Conservation (phyloP, 2,329 filamentous ascomycete species). For the Sodiomyces alkalinus region DNA sequence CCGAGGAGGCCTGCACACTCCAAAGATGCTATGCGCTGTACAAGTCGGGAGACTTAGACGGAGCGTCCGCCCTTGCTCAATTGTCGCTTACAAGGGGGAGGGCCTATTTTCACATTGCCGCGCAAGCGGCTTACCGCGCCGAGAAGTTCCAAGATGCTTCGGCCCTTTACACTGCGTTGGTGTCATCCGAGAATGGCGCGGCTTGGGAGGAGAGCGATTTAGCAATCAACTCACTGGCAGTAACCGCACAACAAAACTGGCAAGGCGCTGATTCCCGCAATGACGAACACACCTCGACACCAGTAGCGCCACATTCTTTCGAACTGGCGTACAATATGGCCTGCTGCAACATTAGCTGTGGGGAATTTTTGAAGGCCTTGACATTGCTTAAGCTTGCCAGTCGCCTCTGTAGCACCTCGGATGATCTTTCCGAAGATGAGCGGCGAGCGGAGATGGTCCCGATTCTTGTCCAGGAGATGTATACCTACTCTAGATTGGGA, state of each 20-base stretch:
- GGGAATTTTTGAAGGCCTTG: slow-evolving; percentile 48
- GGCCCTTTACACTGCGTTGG: slow-evolving; percentile 45
- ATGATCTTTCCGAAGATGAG: slow-evolving; percentile 60
- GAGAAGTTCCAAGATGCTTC: slow-evolving; percentile 58
- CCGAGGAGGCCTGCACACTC: slow-evolving; percentile 46
- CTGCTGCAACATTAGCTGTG: slow-evolving; percentile 55
- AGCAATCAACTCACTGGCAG: slow-evolving; percentile 59
- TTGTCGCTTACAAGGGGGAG: background rate
- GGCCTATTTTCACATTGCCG: slow-evolving; percentile 36
- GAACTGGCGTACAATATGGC: slow-evolving; percentile 73
- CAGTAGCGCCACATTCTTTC: slow-evolving; percentile 46
- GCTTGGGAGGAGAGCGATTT: slow-evolving; percentile 58
- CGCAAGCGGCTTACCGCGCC: slow-evolving; percentile 57
- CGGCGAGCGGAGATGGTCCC: slow-evolving; percentile 60
- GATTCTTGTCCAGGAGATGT: slow-evolving; percentile 63
- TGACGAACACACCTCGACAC: slow-evolving; percentile 1
- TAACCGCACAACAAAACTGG: slow-evolving; percentile 61
- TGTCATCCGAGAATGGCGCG: slow-evolving; percentile 21
- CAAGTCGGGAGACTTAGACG: slow-evolving; percentile 55
- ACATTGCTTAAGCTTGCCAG: slow-evolving; percentile 54
- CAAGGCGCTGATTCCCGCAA: slow-evolving; percentile 19
- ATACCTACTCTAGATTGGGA: slow-evolving; percentile 52
- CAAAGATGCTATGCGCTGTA: slow-evolving; percentile 76
- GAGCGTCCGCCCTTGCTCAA: slow-evolving; percentile 30
- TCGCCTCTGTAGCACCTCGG: slow-evolving; percentile 55